phyloP scores from a whole-genome alignment of 2,329 filamentous ascomycete species.

The Botrytis fragariae region DNA sequence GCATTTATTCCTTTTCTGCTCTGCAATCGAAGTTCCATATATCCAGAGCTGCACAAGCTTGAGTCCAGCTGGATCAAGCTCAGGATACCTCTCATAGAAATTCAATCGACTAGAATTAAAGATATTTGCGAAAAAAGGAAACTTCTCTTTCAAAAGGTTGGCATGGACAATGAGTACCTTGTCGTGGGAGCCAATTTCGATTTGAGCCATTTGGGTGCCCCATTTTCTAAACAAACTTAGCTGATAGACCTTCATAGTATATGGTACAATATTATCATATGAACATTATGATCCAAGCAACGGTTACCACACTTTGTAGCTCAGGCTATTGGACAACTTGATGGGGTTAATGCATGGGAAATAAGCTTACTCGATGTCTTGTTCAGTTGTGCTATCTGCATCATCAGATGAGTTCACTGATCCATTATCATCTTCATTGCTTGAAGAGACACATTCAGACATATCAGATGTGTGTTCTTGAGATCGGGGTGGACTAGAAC shows the following conservation, averaged over 20 bases:
- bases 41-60: not conserved
- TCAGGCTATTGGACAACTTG: not conserved
- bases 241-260: not conserved
- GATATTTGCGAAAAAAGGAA: not conserved
- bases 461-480: not conserved
- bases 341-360: not conserved
- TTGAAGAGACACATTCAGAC: not conserved
- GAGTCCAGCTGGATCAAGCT: not conserved
- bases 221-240: not conserved
- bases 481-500: not conserved
- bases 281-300: not conserved
- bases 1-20: not conserved
- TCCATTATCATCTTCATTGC: not conserved
- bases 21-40: not conserved
- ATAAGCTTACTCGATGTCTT: not conserved
- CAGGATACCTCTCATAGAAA: not conserved
- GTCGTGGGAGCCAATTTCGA: not conserved
- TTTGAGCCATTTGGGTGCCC: rapidly evolving
- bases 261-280: not conserved
- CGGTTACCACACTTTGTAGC: too few relatives aligned
- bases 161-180: not conserved
- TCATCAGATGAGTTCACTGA: not conserved
- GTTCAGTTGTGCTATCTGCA: not conserved
- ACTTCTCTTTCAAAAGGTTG: not conserved
- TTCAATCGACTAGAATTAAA: not conserved